These are phyloP conservation scores for Suillus tomentosus DNA, from an alignment of 768 basidiomycete genomes.

Conservation along the genomic window DNA sequence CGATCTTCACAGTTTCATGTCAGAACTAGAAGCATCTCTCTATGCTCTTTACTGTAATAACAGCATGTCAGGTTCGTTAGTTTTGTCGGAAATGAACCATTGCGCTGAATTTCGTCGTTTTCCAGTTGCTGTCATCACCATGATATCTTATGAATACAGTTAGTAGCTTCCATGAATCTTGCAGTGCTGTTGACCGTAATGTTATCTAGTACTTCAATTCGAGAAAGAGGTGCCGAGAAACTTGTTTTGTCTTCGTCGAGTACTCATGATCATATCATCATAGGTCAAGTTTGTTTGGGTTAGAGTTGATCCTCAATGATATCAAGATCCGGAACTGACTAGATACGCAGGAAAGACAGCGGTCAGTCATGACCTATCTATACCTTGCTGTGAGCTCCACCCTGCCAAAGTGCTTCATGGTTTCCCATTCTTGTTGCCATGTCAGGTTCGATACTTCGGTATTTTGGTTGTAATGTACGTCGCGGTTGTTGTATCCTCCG, in stretches of 20 bases:
- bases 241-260: background rate
- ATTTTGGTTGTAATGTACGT: background rate
- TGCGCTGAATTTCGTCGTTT: background rate
- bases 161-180: background rate
- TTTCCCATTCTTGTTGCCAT: background rate
- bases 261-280: background rate
- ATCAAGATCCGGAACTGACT: no score
- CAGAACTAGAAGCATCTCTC: background rate
- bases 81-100: no score
- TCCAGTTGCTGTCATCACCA: background rate
- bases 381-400: no score
- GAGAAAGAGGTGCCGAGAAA: slow-evolving; percentile 1
- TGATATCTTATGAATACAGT: slow-evolving; percentile 2
- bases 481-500: background rate
- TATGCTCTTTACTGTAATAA: background rate
- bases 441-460: slow-evolving; percentile 6
- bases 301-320: background rate
- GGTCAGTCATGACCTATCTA: no score
- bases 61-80: background rate
- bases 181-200: background rate
- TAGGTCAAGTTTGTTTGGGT: slow-evolving; percentile 6
- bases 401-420: no score
- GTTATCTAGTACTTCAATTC: background rate
- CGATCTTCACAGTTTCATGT: background rate
- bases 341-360: no score